Evolutionary conservation across 192 early-diverging fungal species (phyloP).

Genomic region (Coemansia nantahalensis): DNA sequence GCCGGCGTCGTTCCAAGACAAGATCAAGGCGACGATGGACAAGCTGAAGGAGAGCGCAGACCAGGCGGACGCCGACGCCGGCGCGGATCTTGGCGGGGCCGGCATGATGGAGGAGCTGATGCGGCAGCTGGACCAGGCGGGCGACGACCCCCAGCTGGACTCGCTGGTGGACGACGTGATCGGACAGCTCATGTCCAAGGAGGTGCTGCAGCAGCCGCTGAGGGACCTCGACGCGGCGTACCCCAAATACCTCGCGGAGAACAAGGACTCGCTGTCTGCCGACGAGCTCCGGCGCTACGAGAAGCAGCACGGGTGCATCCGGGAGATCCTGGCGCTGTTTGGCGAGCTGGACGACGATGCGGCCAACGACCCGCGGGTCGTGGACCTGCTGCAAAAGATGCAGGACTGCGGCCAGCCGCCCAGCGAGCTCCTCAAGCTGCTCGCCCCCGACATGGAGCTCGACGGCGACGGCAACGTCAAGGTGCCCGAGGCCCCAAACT

Average conservation of each 20-base stretch:
- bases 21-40: slow-evolving; percentile 84
- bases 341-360: slow-evolving; percentile 56
- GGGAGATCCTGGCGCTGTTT: slow-evolving; percentile 81
- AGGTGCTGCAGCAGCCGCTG: slow-evolving; percentile 94
- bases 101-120: slow-evolving; percentile 88
- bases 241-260: slow-evolving; percentile 80
- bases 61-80: slow-evolving; percentile 70
- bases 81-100: slow-evolving; percentile 54
- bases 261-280: slow-evolving; percentile 66
- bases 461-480: slow-evolving; percentile 71
- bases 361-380: slow-evolving; percentile 72
- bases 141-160: slow-evolving; percentile 77
- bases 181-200: slow-evolving; percentile 89
- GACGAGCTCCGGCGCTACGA: slow-evolving; percentile 76
- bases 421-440: slow-evolving; percentile 78
- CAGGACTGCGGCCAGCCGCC: slow-evolving; percentile 97
- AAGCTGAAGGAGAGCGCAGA: slow-evolving; percentile 85
- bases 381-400: slow-evolving; percentile 97
- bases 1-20: slow-evolving; percentile 74
- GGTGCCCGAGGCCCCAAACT: slow-evolving; percentile 52
- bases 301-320: slow-evolving; percentile 74
- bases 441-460: slow-evolving; percentile 89
- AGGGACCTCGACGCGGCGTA: slow-evolving; percentile 87
- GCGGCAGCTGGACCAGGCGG: slow-evolving; percentile 75
- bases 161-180: slow-evolving; percentile 86